Conservation (phyloP, 371 early-diverging fungal genomes). For the Fennellomyces sp. region DNA sequence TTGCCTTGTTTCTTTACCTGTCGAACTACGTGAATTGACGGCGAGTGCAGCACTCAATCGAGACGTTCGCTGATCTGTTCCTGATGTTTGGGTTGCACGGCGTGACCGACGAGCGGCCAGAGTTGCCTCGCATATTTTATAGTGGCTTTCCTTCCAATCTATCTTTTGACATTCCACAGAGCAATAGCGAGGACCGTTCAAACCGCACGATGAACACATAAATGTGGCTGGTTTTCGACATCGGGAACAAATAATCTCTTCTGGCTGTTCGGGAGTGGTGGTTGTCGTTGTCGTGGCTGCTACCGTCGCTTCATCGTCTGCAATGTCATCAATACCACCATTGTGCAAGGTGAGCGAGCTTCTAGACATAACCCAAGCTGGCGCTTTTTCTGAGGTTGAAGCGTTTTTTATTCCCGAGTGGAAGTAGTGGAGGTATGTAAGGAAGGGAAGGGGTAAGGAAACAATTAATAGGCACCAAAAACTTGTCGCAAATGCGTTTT, state of each 20-base stretch:
- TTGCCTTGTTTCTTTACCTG: background rate
- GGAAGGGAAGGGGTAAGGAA: background rate
- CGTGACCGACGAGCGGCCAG: slow-evolving; percentile 24
- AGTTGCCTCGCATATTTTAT: slow-evolving; percentile 46
- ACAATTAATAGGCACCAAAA: too few relatives aligned
- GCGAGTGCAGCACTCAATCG: slow-evolving; percentile 9
- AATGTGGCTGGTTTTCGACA: slow-evolving; percentile 58
- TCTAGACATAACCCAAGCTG: slow-evolving; percentile 5
- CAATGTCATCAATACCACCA: slow-evolving; percentile 61
- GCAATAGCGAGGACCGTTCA: slow-evolving; percentile 64
- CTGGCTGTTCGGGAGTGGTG: background rate
- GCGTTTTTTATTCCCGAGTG: too few relatives aligned
- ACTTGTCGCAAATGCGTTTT: too few relatives aligned
- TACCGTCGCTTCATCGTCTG: slow-evolving; percentile 71
- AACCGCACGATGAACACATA: slow-evolving; percentile 65
- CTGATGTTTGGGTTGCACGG: slow-evolving; percentile 8
- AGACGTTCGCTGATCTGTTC: slow-evolving; percentile 16
- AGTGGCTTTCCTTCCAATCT: slow-evolving; percentile 65
- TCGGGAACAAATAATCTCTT: slow-evolving; percentile 19
- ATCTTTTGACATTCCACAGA: slow-evolving; percentile 67
- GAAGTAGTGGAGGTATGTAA: too few relatives aligned
- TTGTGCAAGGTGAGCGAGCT: slow-evolving; percentile 5
- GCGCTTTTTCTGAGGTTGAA: too few relatives aligned
- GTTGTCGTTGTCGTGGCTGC: background rate
- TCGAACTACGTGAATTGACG: background rate